Base-by-base conservation (phyloP, 2,329 filamentous ascomycete species). In the Calcarisporium arbuscula region DNA sequence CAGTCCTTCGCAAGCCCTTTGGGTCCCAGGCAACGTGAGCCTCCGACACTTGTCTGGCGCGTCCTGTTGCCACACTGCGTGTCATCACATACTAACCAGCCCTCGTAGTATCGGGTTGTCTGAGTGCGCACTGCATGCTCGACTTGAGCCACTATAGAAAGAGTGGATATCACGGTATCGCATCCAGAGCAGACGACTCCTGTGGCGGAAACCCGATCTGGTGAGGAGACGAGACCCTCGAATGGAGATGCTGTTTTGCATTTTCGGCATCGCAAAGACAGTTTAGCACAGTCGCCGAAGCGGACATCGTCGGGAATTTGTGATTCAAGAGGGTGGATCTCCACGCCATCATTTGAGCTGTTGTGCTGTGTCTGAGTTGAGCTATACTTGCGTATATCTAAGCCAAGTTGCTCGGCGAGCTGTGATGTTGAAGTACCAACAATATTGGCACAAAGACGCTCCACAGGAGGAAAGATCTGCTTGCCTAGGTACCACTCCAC, bases 401-500 rank as follows among this genome's bases (percentile, higher is more conserved):
- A 79, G 3, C 92, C 92, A 11, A 98, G 77, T 56, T 92, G 94
- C 56, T 95, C 89, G 3, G 92, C 92, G 8, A 98, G 74, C 45
- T 89, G 81, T 2, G 86, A 78, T 7, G 90, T 84, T 43, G 95
- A 94, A 2, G 92, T 98, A 39, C 92, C 92, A 11, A 78, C 77
- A 51, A 98, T 95, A 40, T 94, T 95, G 41, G 90, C 92, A 57
- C 92, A 98, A 16, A 98, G 80, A 72, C 92, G 86, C 65, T 98
- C 92, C 18, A 98, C 92, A 0, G 92, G 92, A 9, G 92, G 92
- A 62, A 98, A 87, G 39, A 98, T 95, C 61, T 98, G 92, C 68
- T 98, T 98, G 67, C 87, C 83, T 25, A 98, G 77, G 59, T 98
- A 98, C 76, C 89, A 96, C 55, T 98, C 92, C n/a, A 95, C 76